Conservation (phyloP, 345 rosid species). For the Rhodamnia argentea region DNA sequence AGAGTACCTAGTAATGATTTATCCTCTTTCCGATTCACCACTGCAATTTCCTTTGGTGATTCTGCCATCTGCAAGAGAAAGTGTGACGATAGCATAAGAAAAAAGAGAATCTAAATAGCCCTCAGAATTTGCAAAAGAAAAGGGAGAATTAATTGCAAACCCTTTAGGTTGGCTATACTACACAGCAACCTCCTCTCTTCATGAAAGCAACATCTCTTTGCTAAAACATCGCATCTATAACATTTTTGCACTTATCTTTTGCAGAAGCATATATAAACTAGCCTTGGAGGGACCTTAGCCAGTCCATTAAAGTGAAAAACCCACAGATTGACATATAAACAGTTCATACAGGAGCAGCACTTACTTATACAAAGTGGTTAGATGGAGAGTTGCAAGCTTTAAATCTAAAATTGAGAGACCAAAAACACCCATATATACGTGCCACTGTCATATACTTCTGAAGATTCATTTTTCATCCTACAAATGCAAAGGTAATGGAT, state of each 20-base stretch:
- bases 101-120: background rate
- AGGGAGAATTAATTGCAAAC: background rate
- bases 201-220: background rate
- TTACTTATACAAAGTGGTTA: background rate
- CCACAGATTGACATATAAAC: background rate
- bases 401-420: background rate
- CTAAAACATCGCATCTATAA: background rate
- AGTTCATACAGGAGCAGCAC: background rate
- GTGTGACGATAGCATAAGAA: background rate
- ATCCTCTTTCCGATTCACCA: constrained; percentile 24
- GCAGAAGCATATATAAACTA: background rate
- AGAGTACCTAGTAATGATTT: constrained; percentile 32
- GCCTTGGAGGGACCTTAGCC: background rate
- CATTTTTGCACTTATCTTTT: background rate
- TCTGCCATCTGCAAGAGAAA: constrained; percentile 25
- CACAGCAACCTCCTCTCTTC: background rate
- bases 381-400: background rate
- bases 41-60: constrained; percentile 17
- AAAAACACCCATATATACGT: background rate
- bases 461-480: background rate
- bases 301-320: background rate
- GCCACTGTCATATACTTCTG: background rate
- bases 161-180: background rate
- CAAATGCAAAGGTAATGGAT: background rate
- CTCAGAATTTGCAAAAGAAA: background rate